Evolutionary conservation across 2,329 filamentous ascomycete species (phyloP).

Genomic region (Aspergillus neoniger): DNA sequence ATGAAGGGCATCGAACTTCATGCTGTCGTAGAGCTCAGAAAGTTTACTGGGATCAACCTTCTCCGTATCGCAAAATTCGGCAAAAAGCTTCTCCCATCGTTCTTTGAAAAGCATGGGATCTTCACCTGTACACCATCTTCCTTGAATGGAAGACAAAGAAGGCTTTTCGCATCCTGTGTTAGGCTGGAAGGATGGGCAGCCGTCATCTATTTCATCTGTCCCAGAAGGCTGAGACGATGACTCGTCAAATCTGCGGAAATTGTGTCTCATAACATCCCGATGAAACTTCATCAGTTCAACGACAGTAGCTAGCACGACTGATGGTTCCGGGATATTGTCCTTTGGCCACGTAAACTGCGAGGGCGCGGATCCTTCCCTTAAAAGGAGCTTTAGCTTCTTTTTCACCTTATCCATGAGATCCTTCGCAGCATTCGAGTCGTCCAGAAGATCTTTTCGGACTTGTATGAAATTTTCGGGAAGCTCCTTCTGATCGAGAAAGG

Average conservation of each 20-base stretch:
- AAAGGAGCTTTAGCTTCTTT: slow-evolving; percentile 93
- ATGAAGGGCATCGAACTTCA: slow-evolving; percentile 98
- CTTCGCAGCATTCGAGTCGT: slow-evolving; percentile 97
- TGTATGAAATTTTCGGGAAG: slow-evolving; percentile 82
- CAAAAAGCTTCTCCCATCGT: slow-evolving; percentile 97
- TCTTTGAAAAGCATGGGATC: slow-evolving; percentile 93
- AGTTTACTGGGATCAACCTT: slow-evolving; percentile 99
- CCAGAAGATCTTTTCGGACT: slow-evolving; percentile 88
- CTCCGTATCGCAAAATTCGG: slow-evolving; percentile 93
- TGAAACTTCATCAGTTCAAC: slow-evolving; percentile 98
- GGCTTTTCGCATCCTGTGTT: slow-evolving; percentile 45
- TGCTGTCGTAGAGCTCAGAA: slow-evolving; percentile 96
- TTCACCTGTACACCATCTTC: slow-evolving; percentile 94
- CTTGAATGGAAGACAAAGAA: slow-evolving; percentile 71
- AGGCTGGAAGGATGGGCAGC: slow-evolving; percentile 17
- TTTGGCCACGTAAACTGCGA: slow-evolving; percentile 97
- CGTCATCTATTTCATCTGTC: background rate
- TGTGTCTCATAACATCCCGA: slow-evolving; percentile 89
- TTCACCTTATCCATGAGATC: slow-evolving; percentile 99
- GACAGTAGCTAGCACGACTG: slow-evolving; percentile 85
- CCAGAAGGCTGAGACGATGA: slow-evolving; percentile 23
- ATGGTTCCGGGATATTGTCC: slow-evolving; percentile 89
- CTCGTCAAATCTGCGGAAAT: slow-evolving; percentile 78
- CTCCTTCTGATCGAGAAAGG: slow-evolving; percentile 85
- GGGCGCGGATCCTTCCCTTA: slow-evolving; percentile 90